A percentile compares a stretch with the other conserved stretches of the same genome.
Conservation (phyloP, 1,284 basidiomycete species). For the Heterobasidion irregulare region DNA sequence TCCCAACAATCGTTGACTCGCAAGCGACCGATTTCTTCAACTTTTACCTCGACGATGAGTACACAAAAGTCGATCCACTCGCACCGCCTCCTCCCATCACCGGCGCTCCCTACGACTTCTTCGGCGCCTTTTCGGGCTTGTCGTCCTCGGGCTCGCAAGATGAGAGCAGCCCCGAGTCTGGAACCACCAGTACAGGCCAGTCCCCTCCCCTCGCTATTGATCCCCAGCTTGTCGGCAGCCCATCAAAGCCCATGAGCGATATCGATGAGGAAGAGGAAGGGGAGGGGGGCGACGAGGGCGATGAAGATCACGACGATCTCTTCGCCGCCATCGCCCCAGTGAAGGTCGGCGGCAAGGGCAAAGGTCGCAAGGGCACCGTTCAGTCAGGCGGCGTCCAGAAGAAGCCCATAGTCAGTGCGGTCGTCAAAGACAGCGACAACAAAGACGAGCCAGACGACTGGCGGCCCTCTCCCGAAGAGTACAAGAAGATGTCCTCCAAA, state of each 20-base stretch:
- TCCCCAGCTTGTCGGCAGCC: conserved; percentile 41
- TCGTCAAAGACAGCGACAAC: conserved; percentile 27
- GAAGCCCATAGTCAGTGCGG: conserved; percentile 36
- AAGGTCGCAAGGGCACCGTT: conserved; percentile 61
- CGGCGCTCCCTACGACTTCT: conserved; percentile 30
- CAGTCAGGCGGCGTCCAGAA: conserved; percentile 66
- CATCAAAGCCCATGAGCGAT: conserved; percentile 28
- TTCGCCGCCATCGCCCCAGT: conserved; percentile 25
- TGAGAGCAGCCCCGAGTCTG: conserved; percentile 19
- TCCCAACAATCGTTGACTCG: conserved; percentile 18
- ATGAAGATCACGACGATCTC: conserved; percentile 13
- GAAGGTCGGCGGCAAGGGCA: conserved; percentile 54
- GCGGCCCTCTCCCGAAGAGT: conserved; percentile 86
- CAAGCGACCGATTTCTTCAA: conserved; percentile 27
- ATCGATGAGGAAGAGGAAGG: conserved; percentile 16
- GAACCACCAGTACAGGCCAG: conserved; percentile 11
- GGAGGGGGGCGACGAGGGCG: conserved; percentile 19
- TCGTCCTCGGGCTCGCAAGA: conserved; percentile 11
- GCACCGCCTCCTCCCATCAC: conserved; percentile 20
- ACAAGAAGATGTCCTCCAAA: conserved; percentile 91
- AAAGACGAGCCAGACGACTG: conserved; percentile 63
- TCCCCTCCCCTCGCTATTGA: conserved; percentile 36
- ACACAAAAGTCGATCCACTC: conserved; percentile 25
- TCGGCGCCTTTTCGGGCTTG: conserved; percentile 13
- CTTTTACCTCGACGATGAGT: conserved; percentile 34